Evolutionary conservation across 2,329 filamentous ascomycete genomes (phyloP), one percentile per base, ranked within the genome.

Genomic region (Neonectria neomacrospora): DNA sequence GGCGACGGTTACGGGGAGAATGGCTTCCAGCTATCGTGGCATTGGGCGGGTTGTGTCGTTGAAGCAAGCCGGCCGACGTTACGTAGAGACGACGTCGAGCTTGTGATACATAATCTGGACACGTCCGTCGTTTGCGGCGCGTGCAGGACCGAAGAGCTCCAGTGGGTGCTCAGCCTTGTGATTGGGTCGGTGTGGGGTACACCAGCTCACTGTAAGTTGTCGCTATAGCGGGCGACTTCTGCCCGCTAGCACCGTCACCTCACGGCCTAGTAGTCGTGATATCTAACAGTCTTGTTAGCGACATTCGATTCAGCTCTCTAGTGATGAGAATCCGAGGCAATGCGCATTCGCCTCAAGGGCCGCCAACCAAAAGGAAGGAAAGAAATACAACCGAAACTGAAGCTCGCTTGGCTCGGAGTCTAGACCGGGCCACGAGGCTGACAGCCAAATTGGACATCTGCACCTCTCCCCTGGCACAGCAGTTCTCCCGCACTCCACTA

Each of bases 51-150:
- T 48, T 62, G 50, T 42, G 30, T 28, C 30, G 42, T 47, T 44
- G 28, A 26, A 53, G 50, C 44, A 44, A n/a, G 41, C 54, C 45
- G 23, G 68, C 65, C 61, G 54, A 58, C 54, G 54, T 69, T 47
- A n/a, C 44, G 59, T 68, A 64, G 56, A 44, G 62, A 30, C 45
- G 51, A 65, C 48, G 41, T 30, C 39, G n/a, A 42, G 37, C 12
- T 45, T 12, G 41, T 66, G 68, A 66, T 64, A 70, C 65, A 70
- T 71, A 55, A 71, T 72, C 68, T 58, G 61, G 66, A 68, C 67
- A 61, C 54, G 58, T 66, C 64, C 26, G 30, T 55, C 54, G 20
- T 53, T 62, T 42, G 58, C 50, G 64, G 63, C 37, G 37, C 32
- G 26, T 23, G 50, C 28, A 48, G 41, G 41, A 23, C 22, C 5